Evolutionary conservation across 2,329 filamentous ascomycete species (phyloP).

Genomic region (Ciborinia camelliae): DNA sequence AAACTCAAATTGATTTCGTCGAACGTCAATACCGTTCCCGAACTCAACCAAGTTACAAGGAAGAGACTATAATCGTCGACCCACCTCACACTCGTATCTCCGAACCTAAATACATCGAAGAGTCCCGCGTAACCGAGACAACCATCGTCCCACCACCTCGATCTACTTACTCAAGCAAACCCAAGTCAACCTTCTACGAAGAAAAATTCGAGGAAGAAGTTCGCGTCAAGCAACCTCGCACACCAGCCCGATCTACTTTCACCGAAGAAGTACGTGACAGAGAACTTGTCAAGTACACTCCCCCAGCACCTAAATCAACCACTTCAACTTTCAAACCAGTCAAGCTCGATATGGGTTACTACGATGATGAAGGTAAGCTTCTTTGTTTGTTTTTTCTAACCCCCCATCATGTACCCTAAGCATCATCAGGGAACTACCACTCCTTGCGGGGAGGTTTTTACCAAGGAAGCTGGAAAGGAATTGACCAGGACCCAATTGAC

Average conservation of each 20-base stretch:
- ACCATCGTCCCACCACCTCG: slow-evolving; percentile 39
- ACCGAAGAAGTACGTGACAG: slow-evolving; percentile 33
- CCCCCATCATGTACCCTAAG: slow-evolving; percentile 30
- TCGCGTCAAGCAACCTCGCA: slow-evolving; percentile 35
- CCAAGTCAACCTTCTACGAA: slow-evolving; percentile 24
- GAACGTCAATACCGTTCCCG: slow-evolving; percentile 62
- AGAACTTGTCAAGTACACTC: slow-evolving; percentile 30
- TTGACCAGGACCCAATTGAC: slow-evolving; percentile 19
- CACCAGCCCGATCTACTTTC: slow-evolving; percentile 25
- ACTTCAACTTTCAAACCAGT: slow-evolving; percentile 20
- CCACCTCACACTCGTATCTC: slow-evolving; percentile 43
- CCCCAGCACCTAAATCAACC: slow-evolving; percentile 24
- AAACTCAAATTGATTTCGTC: slow-evolving; percentile 53
- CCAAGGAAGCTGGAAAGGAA: slow-evolving; percentile 11
- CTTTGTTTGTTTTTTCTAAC: slow-evolving; percentile 21
- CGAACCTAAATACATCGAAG: slow-evolving; percentile 33
- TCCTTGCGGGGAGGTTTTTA: slow-evolving; percentile 63
- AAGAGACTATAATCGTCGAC: slow-evolving; percentile 52
- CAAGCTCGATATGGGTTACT: slow-evolving; percentile 67
- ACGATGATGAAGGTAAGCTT: slow-evolving; percentile 61
- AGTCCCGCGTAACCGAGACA: slow-evolving; percentile 32
- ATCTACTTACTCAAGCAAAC: slow-evolving; percentile 32
- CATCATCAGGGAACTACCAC: slow-evolving; percentile 60
- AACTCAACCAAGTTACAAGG: slow-evolving; percentile 39
- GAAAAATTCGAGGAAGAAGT: slow-evolving; percentile 26